Evolutionary conservation across 352 stramenopile species (phyloP), one percentile per base, ranked within the genome.

Genomic region (Pythium brassicae): DNA sequence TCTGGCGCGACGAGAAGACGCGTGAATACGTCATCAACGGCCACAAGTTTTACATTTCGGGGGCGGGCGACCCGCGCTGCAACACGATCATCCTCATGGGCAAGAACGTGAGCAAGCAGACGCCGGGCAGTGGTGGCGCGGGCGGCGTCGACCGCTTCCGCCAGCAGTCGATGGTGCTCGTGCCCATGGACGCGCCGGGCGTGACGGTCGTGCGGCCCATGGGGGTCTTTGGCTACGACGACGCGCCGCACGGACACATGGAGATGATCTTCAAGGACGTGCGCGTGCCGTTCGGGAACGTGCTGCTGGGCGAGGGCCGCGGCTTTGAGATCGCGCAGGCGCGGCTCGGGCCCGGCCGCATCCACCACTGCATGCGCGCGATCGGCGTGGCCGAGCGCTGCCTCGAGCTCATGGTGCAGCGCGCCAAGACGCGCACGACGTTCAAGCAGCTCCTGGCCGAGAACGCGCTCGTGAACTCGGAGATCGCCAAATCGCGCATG

Each of bases 351-450:
- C 87, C 87, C 14, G 96, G 96, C 22, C 86, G 96, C 17, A 98
- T 98, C 62, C 97, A 99, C 83, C 96, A 99, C 77, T 99, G 96
- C 76, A 99, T 99, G 96, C 87, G 95, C 47, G 70, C 94, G 19
- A 94, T 98, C 59, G 96, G 96, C 26, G 83, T 86, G 50, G 83
- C 87, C 26, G 88, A 97, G 69, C 76, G 79, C 29, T 94, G 87
- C 57, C 70, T 97, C 22, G 77, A 92, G 57, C 72, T 94, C 29
- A 86, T 91, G 60, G 74, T 89, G 49, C 65, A 73, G 63, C 97
- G 98, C 54, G 81, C 95, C 20, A 87, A 98, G 61, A 95, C 97
- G 39, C 84, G 95, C 29, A 89, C 94, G 57, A 90, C 95, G 6
- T 99, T 98, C 77, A 94, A 92, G 42, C 92, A 96, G 57, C 82